Percentiles rank a stretch among this genome's conserved stretches.
phyloP scores from a whole-genome alignment of 1,284 basidiomycete genomes.

The Porodaedalea pini region DNA sequence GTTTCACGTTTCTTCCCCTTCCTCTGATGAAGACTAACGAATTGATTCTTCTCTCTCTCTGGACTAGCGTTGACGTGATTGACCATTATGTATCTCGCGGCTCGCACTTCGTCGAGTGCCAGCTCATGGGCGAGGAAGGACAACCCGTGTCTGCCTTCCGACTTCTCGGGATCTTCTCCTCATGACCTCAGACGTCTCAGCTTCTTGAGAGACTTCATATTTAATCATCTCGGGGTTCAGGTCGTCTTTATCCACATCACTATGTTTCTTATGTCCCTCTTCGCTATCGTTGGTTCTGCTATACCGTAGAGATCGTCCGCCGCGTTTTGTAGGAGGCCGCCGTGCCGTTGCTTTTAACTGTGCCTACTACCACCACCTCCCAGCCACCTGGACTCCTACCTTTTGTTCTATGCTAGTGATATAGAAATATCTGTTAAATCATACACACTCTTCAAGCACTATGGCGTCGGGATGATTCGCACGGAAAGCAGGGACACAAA shows the following conservation, averaged over 20 bases:
- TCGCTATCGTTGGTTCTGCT: too few relatives aligned
- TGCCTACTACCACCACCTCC: too few relatives aligned
- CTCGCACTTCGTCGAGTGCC: constrained; percentile 84
- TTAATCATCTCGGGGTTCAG: neutral
- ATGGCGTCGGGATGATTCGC: too few relatives aligned
- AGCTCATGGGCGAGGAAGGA: constrained; percentile 78
- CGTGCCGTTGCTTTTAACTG: too few relatives aligned
- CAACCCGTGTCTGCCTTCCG: constrained; percentile 72
- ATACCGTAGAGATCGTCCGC: too few relatives aligned
- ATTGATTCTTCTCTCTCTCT: neutral
- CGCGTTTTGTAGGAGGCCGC: too few relatives aligned
- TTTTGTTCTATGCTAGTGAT: too few relatives aligned
- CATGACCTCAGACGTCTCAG: constrained; percentile 34
- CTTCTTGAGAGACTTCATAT: neutral
- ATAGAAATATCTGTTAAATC: too few relatives aligned
- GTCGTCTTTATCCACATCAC: neutral
- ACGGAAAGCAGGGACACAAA: too few relatives aligned
- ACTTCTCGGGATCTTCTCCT: constrained; percentile 79
- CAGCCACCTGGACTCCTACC: too few relatives aligned
- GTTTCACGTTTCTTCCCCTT: constrained; percentile 25
- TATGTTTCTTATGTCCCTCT: too few relatives aligned
- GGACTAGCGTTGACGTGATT: constrained; percentile 48
- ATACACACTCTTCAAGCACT: too few relatives aligned
- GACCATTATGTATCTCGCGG: constrained; percentile 74
- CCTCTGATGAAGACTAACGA: neutral